Evolutionary conservation across 768 basidiomycete species (phyloP), one percentile per base, ranked within the genome.

Genomic region (Tricholoma saponaceum): DNA sequence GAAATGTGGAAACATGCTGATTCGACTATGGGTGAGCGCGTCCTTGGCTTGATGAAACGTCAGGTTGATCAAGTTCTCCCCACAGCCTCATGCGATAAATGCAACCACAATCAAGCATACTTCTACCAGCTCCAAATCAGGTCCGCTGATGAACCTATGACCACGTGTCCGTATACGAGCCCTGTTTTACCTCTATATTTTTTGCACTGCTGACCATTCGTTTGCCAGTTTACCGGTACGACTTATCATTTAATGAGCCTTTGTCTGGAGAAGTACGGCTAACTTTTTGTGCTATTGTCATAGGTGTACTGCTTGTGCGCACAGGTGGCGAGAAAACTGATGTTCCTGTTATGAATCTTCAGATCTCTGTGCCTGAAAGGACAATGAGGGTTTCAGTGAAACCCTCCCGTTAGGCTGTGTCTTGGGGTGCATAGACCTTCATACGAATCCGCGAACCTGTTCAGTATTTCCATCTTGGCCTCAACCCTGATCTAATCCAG

Each of bases 41-140:
- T 55, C 28, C 20, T 14, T n/a, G 30, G 12, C 6, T 50, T 33
- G 46, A 39, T 22, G 16, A 23, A 52, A 32, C 41, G 1, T 26
- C 30, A 22, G 26, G 50, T 47, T 8, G 25, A 18, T 49, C 33
- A 25, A n/a, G n/a, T 26, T 5, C 51, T 56, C 14, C 20, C 54
- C 52, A 30, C 56, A 86, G 84, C 83, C 14, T 77, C 72, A 7
- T 85, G 84, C 66, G 78, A 78, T 51, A 93, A 94, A 64, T 99
- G 96, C 70, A 95, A 95, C 67, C 78, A 87, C 67, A 79, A 83
- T 47, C 76, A 86, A 50, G 95, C 96, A 4, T 98, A 95, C 72
- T 99, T 91, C 74, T 92, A 95, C 68, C 95, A 98, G 76, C 77
- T 98, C 13, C 97, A 99, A 70, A 99, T 98, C 60, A 77, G 96